A percentile compares a stretch with the other conserved stretches of the same genome.
Evolutionary conservation across 164 flowering plant genomes (phyloP).

Genomic region (Paratinospora sagittata): DNA sequence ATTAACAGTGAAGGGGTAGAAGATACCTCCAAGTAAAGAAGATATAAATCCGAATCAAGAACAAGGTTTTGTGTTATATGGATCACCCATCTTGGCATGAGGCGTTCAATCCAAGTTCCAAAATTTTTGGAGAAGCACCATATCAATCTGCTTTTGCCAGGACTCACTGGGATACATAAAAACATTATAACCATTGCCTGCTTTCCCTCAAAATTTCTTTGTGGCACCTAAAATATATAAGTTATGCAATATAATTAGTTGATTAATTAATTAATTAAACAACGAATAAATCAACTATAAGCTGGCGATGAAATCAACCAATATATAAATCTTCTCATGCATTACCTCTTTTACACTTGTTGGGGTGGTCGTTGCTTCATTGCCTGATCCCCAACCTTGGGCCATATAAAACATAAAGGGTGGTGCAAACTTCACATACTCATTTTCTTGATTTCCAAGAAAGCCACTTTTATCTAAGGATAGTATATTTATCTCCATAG

Average conservation of each 20-base stretch:
- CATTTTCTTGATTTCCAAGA: conserved; percentile 36
- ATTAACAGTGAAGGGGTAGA: too few species aligned
- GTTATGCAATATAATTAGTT: too few species aligned
- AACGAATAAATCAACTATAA: too few species aligned
- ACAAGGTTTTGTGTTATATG: conserved; percentile 68
- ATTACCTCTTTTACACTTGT: conserved; percentile 30
- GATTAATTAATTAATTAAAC: too few species aligned
- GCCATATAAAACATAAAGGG: conserved; percentile 53
- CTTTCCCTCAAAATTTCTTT: not conserved
- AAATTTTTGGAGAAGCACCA: conserved; percentile 77
- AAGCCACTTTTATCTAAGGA: conserved; percentile 51
- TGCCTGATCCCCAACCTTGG: conserved; percentile 17
- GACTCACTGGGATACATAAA: conserved; percentile 79
- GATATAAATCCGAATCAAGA: conserved; percentile 82
- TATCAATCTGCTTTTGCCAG: conserved; percentile 82
- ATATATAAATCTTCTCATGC: not conserved
- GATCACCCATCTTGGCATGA: conserved; percentile 81
- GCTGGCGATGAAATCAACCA: not conserved
- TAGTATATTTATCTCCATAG: conserved; percentile 46
- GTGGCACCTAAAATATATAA: not conserved
- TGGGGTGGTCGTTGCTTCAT: conserved; percentile 31
- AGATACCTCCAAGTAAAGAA: too few species aligned
- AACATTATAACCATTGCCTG: too few species aligned
- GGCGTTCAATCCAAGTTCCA: conserved; percentile 52
- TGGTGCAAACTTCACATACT: conserved; percentile 38